Evolutionary conservation across 192 early-diverging fungal genomes (phyloP).

Genomic region (Radiomyces spectabilis): DNA sequence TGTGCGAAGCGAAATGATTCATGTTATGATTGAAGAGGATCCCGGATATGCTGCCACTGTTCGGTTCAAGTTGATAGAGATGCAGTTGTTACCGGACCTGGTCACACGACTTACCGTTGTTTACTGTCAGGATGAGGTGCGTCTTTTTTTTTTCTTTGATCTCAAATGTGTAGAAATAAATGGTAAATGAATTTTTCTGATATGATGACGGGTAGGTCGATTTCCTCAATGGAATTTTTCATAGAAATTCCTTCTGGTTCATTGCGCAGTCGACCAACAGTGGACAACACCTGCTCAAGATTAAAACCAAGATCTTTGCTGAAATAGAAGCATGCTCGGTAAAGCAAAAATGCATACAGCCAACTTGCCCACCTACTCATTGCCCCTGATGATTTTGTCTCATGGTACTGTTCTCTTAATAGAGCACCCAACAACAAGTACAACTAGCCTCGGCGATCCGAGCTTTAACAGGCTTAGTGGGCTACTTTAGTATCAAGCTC

Average conservation of each 20-base stretch:
- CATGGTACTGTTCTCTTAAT: no score
- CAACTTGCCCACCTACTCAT: not conserved
- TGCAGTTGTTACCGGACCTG: slow-evolving; percentile 18
- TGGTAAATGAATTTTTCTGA: not conserved
- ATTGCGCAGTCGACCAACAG: slow-evolving; percentile 9
- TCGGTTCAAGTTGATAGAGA: slow-evolving; percentile 18
- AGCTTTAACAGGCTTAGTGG: slow-evolving; percentile 15
- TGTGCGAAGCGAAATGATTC: slow-evolving; percentile 21
- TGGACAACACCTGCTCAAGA: slow-evolving; percentile 3
- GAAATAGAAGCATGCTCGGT: slow-evolving; percentile 9
- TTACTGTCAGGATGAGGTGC: slow-evolving; percentile 20
- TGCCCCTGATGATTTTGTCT: not conserved
- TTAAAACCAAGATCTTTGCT: slow-evolving; percentile 11
- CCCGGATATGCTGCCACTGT: slow-evolving; percentile 9
- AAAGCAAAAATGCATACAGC: not conserved
- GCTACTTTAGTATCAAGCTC: slow-evolving; percentile 20
- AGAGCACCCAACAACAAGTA: slow-evolving; percentile 4
- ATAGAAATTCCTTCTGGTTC: slow-evolving; percentile 13
- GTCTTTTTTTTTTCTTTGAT: no score
- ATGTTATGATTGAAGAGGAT: slow-evolving; percentile 7
- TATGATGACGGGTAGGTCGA: not conserved
- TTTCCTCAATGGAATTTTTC: slow-evolving; percentile 19
- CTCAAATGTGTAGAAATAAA: no score
- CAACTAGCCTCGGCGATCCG: slow-evolving; percentile 14
- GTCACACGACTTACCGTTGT: slow-evolving; percentile 16